Evolutionary conservation across 768 basidiomycete species (phyloP).

Genomic region (Pisolithus marmoratus): DNA sequence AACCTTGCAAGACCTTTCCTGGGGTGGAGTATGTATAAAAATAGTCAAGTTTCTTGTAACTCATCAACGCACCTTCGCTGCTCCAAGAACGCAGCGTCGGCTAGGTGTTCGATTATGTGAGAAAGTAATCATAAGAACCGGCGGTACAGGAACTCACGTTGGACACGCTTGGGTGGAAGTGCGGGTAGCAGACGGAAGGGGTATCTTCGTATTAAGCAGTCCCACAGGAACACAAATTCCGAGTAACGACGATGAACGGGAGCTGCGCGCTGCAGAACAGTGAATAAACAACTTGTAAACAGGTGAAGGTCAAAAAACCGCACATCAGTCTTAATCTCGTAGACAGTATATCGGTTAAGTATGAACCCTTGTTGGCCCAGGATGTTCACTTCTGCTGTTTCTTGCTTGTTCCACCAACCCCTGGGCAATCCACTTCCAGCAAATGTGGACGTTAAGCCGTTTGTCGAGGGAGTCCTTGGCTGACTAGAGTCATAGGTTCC

Average conservation of each 20-base stretch:
- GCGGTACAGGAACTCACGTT: slow-evolving; percentile 49
- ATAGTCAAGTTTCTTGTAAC: background rate
- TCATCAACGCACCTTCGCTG: slow-evolving; percentile 60
- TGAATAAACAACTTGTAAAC: slow-evolving; percentile 7
- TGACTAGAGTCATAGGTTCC: slow-evolving; percentile 28
- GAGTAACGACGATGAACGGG: slow-evolving; percentile 84
- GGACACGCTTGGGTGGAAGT: slow-evolving; percentile 89
- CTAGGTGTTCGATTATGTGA: slow-evolving; percentile 30
- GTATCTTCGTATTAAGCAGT: slow-evolving; percentile 79
- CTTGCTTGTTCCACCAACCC: slow-evolving; percentile 87
- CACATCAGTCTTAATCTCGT: slow-evolving; percentile 75
- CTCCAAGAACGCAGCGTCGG: slow-evolving; percentile 88
- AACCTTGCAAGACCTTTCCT: slow-evolving; percentile 80
- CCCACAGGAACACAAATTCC: slow-evolving; percentile 89
- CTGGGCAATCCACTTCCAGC: slow-evolving; percentile 67
- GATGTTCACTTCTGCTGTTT: slow-evolving; percentile 63
- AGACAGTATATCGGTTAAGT: slow-evolving; percentile 80
- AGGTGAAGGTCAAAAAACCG: slow-evolving; percentile 22
- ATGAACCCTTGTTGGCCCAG: slow-evolving; percentile 91
- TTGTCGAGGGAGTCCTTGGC: slow-evolving; percentile 23
- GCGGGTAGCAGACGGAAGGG: slow-evolving; percentile 87
- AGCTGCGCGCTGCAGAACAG: slow-evolving; percentile 45
- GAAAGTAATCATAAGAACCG: slow-evolving; percentile 5
- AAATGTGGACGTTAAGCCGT: slow-evolving; percentile 51
- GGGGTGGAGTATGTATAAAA: background rate